Evolutionary conservation across 257 asterid genomes (phyloP), one percentile per base, ranked within the genome.

Genomic region (Linaria vulgaris): DNA sequence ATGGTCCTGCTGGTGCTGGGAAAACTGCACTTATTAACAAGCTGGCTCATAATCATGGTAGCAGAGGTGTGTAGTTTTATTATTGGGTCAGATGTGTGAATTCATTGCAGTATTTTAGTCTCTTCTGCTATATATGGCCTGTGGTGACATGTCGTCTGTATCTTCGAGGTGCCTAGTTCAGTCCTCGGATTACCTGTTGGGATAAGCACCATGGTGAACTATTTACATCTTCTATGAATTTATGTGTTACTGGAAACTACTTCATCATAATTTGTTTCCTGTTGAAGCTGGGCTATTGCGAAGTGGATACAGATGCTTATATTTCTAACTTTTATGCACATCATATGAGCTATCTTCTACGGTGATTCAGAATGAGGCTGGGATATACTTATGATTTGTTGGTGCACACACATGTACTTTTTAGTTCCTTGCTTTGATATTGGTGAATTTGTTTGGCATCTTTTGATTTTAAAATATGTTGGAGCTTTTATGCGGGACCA

Each of bases 1-100:
- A 84, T 70, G 97, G 99, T 55, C 96, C 96, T 30, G 80, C 96
- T 59, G 97, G 99, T 70, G 61, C 84, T 59, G 99, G 99, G 69
- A 94, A 94, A 81, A 85, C 96, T 64, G 85, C 97, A 44, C 77
- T 87, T 41, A 72, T 90, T 70, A 61, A 78, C 68, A 80, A 76
- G 68, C 80, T 90, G 80, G 96, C 96, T 25, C 74, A 72, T 50
- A 72, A 51, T 68, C 64, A 72, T 72, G 84, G 94, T 55, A 80
- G 79, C 61, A 79, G 73, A 83, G 97, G 97, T 90, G 78, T 44
- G 64, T 63, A 15, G 24, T 52, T 61, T 58, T 9, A 48, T 62
- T 64, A 34, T 30, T 9, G 56, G 41, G 21, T 10, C 25, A 12
- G 51, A 27, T 50, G 14, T 48, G 43, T 59, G 54, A 31, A 25